These are phyloP conservation scores for Didymella exigua DNA, from an alignment of 2,329 filamentous ascomycete genomes.

Conservation along the genomic window DNA sequence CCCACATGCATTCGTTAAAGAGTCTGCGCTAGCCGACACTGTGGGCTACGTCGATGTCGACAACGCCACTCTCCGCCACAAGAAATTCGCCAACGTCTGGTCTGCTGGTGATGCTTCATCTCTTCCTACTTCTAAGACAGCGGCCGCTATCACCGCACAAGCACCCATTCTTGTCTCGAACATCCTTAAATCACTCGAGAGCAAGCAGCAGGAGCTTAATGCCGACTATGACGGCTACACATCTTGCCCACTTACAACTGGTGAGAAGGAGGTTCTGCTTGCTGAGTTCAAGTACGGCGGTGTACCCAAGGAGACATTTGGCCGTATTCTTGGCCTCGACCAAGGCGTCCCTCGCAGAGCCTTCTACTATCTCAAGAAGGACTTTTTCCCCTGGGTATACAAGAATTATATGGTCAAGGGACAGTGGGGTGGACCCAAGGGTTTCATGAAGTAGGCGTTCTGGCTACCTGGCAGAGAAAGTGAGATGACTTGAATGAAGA, in stretches of 20 bases:
- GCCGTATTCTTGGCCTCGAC: conserved; percentile 59
- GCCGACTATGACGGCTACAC: conserved; percentile 48
- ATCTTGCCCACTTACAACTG: conserved; percentile 47
- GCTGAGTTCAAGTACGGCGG: conserved; percentile 71
- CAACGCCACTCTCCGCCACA: conserved; percentile 44
- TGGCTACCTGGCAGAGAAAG: neutral
- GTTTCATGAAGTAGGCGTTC: conserved; percentile 45
- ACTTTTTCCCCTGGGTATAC: conserved; percentile 73
- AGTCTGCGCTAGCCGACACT: conserved; percentile 43
- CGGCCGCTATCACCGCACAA: conserved; percentile 47
- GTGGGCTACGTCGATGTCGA: conserved; percentile 49
- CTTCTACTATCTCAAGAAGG: conserved; percentile 69
- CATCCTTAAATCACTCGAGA: conserved; percentile 38
- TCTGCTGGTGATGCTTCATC: conserved; percentile 47
- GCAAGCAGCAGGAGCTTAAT: conserved; percentile 23
- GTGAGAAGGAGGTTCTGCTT: conserved; percentile 67
- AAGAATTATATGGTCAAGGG: conserved; percentile 65
- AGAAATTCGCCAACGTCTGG: conserved; percentile 48
- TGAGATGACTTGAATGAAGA: neutral
- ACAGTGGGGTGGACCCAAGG: conserved; percentile 66
- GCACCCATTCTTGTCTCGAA: conserved; percentile 46
- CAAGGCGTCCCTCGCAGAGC: conserved; percentile 61
- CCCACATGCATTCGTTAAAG: conserved; percentile 46
- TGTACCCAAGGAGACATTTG: conserved; percentile 67
- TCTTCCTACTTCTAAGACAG: conserved; percentile 49